Evolutionary conservation across 148 eudicot genomes (phyloP).

Genomic region (Fagopyrum esculentum): DNA sequence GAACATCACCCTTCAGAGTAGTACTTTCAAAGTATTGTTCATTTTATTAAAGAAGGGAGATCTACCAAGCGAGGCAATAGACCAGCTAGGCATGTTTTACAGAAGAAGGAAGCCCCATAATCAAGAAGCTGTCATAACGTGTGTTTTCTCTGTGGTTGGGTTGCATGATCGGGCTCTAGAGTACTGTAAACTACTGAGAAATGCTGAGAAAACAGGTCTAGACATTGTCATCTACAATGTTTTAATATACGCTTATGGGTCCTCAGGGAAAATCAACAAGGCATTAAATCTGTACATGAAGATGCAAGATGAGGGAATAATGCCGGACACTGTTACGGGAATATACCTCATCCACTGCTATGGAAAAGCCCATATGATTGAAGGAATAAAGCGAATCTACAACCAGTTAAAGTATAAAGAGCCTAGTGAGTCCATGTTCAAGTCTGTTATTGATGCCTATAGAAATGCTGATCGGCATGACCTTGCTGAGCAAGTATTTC

Average conservation of each 20-base stretch:
- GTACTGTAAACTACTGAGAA: conserved; percentile 31
- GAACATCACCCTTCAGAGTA: conserved; percentile 40
- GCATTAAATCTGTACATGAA: conserved; percentile 66
- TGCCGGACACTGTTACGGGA: conserved; percentile 55
- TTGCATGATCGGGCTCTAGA: conserved; percentile 49
- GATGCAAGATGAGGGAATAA: conserved; percentile 74
- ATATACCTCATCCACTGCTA: conserved; percentile 65
- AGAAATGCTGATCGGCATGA: conserved; percentile 44
- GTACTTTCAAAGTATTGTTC: conserved; percentile 63
- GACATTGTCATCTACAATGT: conserved; percentile 51
- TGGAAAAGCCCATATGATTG: conserved; percentile 71
- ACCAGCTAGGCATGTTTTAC: conserved; percentile 50
- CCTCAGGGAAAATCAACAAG: conserved; percentile 47
- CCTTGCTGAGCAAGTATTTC: conserved; percentile 65
- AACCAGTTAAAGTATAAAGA: conserved; percentile 45
- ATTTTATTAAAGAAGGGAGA: conserved; percentile 63
- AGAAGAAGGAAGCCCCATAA: conserved; percentile 46
- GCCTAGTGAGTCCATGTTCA: conserved; percentile 48
- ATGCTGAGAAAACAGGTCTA: conserved; percentile 21
- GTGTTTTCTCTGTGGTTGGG: conserved; percentile 54
- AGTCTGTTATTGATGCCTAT: conserved; percentile 62
- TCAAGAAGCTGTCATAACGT: conserved; percentile 53
- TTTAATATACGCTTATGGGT: conserved; percentile 50
- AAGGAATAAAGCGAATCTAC: conserved; percentile 67
- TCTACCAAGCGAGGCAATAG: conserved; percentile 46